These are phyloP conservation scores for Zygosaccharomyces bailii DNA, from an alignment of 805 yeast species.

Conservation along the genomic window DNA sequence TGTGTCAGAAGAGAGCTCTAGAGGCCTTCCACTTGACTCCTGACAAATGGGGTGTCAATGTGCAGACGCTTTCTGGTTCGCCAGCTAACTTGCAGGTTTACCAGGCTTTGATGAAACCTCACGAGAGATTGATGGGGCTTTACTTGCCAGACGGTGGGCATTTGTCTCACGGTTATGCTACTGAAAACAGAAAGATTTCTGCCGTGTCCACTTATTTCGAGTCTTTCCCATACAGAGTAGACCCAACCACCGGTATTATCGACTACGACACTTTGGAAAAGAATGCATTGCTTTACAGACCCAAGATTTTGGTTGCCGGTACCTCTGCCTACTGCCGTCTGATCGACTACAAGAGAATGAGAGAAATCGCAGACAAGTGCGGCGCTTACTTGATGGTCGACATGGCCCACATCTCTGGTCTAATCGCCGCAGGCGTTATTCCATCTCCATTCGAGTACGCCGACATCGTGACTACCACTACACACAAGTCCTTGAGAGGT, in stretches of 20 bases:
- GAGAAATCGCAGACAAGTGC: slow-evolving; percentile 93
- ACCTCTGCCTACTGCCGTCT: slow-evolving; percentile 97
- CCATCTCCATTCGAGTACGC: slow-evolving; percentile 96
- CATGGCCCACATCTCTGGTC: slow-evolving; percentile 98
- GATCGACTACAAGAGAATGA: slow-evolving; percentile 95
- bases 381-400: slow-evolving; percentile 95
- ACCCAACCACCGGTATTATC: slow-evolving; percentile 87
- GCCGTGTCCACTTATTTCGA: slow-evolving; percentile 95
- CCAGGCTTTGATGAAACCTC: slow-evolving; percentile 91
- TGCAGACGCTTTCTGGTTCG: slow-evolving; percentile 93
- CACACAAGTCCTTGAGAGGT: slow-evolving; percentile 98
- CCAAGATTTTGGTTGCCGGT: slow-evolving; percentile 95
- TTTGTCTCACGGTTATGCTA: slow-evolving; percentile 97
- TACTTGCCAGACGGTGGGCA: slow-evolving; percentile 99
- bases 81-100: slow-evolving; percentile 97
- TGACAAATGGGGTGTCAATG: slow-evolving; percentile 96
- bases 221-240: slow-evolving; percentile 97
- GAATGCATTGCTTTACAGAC: slow-evolving; percentile 88
- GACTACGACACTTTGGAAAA: slow-evolving; percentile 94
- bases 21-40: slow-evolving; percentile 79
- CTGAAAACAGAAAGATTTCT: slow-evolving; percentile 87
- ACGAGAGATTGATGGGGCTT: slow-evolving; percentile 96
- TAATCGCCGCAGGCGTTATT: slow-evolving; percentile 92
- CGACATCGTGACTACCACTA: slow-evolving; percentile 96
- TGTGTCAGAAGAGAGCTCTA: slow-evolving; percentile 93